Evolutionary conservation across 2,329 filamentous ascomycete species (phyloP).

Genomic region (Alternaria alternata): DNA sequence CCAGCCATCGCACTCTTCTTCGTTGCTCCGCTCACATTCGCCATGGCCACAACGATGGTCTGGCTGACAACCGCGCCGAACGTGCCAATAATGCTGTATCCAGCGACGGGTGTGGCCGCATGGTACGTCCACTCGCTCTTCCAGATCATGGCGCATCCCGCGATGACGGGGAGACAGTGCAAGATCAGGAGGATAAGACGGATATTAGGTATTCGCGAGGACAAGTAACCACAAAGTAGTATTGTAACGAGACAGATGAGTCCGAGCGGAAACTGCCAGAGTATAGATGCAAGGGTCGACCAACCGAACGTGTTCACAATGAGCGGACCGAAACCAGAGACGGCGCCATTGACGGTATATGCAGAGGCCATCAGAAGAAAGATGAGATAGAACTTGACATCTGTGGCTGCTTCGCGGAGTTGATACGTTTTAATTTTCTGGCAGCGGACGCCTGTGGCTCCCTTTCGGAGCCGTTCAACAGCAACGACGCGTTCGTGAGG

Average conservation of each 20-base stretch:
- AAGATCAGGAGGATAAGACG: conserved; percentile 70
- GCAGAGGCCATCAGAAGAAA: conserved; percentile 56
- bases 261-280: conserved; percentile 77
- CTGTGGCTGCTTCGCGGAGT: conserved; percentile 57
- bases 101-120: conserved; percentile 71
- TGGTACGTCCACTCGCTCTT: conserved; percentile 69
- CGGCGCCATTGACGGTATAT: conserved; percentile 64
- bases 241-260: conserved; percentile 73
- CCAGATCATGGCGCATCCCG: conserved; percentile 79
- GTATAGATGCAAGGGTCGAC: conserved; percentile 46
- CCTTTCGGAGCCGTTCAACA: conserved; percentile 55
- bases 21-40: conserved; percentile 77
- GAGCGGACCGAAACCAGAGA: conserved; percentile 50
- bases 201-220: conserved; percentile 67
- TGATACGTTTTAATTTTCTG: conserved; percentile 63
- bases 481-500: conserved; percentile 67
- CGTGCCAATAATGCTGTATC: conserved; percentile 76
- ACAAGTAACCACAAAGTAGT: conserved; percentile 70
- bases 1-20: conserved; percentile 82
- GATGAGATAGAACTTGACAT: conserved; percentile 55
- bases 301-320: conserved; percentile 55
- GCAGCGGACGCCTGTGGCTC: conserved; percentile 62
- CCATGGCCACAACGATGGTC: conserved; percentile 66
- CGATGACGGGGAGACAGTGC: conserved; percentile 77
- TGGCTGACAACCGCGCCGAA: conserved; percentile 75